Base-by-base conservation (phyloP, 2,329 filamentous ascomycete species). In the Aspergillus thermomutatus region DNA sequence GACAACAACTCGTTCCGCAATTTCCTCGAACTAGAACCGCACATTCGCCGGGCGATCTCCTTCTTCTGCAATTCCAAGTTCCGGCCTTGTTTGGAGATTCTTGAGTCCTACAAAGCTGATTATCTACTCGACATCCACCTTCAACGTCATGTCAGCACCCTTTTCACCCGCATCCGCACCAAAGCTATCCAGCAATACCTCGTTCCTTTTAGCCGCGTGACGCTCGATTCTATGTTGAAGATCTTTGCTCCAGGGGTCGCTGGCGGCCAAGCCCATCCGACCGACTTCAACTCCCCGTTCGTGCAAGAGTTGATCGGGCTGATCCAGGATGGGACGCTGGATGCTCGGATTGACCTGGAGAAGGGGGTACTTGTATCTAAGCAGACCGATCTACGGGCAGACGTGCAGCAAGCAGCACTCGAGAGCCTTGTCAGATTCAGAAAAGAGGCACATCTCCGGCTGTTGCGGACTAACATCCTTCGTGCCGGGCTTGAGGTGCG, bases 151-250 rank as follows among this genome's bases (percentile, higher is more conserved):
- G 79, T 97, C 19, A 69, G 82, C 40, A 76, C 78, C 1, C 80
- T 99, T 21, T 94, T 92, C 76, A 79, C 82, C 10, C 79, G 80
- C 49, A 92, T 99, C 64, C 86, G 94, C 57, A 89, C 83, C 67
- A 97, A 97, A 78, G 93, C 92, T 67, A 97, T 99, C 57, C 85
- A 92, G 25, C 91, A 96, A 69, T 97, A 97, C 75, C 89, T 96
- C 66, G 82, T 91, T 25, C 92, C 94, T 0, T 99, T 96, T 73
- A 95, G 89, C 45, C 88, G 87, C 63, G 91, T 97, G 59, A 92
- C 89, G 0, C 80, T 97, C 4, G 82, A 87, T 21, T 91, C 86
- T 59, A 85, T 99, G 79, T 86, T 89, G 8, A 80, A 83, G 37
- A 87, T 90, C 2, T 97, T 99, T 72, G 86, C 85, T 0, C 77